A percentile compares a stretch with the other conserved stretches of the same genome.
Evolutionary conservation across 129 eudicot species (phyloP).

Genomic region (Tagetes patula): DNA sequence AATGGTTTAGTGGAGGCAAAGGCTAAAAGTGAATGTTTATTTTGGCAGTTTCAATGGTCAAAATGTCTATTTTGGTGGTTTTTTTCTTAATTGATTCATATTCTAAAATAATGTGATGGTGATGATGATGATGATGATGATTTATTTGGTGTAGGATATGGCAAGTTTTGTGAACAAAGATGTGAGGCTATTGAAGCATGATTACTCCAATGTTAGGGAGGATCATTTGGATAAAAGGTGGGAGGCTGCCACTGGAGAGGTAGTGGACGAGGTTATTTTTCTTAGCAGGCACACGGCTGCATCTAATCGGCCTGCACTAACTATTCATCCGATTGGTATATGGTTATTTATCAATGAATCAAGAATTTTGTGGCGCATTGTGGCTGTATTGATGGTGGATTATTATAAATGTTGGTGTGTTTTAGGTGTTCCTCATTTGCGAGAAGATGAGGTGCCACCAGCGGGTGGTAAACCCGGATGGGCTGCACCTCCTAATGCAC

Average conservation of each 20-base stretch:
- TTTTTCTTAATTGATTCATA: too few relatives aligned
- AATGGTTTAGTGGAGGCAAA: too few relatives aligned
- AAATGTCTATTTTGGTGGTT: too few relatives aligned
- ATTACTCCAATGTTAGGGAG: conserved; percentile 57
- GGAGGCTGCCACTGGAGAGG: conserved; percentile 73
- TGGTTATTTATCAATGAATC: not conserved
- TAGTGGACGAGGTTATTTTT: conserved; percentile 71
- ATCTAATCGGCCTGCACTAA: conserved; percentile 85
- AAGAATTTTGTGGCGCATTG: not conserved
- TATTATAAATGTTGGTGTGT: conserved; percentile 16
- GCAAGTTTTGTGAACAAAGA: conserved; percentile 64
- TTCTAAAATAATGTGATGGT: too few relatives aligned
- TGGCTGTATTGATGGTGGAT: not conserved
- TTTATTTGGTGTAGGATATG: conserved; percentile 45
- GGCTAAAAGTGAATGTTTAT: too few relatives aligned
- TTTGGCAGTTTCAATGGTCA: too few relatives aligned
- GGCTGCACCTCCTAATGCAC: conserved; percentile 95
- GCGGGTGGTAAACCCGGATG: conserved; percentile 96
- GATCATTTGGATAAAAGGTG: conserved; percentile 79
- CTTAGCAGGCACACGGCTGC: conserved; percentile 84
- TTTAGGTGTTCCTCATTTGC: conserved; percentile 83
- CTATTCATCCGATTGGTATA: conserved; percentile 91
- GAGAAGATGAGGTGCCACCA: conserved; percentile 72
- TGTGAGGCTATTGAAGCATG: conserved; percentile 74
- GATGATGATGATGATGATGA: conserved; percentile 12